Base-by-base conservation (phyloP, 2,329 filamentous ascomycete genomes). In the Penicillium sp. region DNA sequence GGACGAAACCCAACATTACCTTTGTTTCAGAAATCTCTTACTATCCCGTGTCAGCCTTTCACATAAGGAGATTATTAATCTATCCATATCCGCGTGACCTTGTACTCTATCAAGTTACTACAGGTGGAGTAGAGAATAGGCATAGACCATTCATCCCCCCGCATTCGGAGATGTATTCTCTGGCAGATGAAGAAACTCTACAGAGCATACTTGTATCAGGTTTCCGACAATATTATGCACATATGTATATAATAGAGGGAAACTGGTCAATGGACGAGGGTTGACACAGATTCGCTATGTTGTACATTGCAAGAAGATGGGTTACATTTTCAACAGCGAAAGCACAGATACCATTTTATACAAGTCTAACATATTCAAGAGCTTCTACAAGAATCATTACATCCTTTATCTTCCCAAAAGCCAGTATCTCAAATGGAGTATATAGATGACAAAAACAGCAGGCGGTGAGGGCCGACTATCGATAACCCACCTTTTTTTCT, bases 401-500 rank as follows among this genome's bases (percentile, higher is more conserved):
- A n/a, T 5, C 8, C 13, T 22, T 31, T 15, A 31, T 21, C 26
- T 7, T 32, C 13, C n/a, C 19, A 31, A n/a, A 21, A 21, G 2
- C 12, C 8, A 12, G 29, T 2, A 45, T 26, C 21, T 34, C 15
- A 13, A 13, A 26, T 19, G 3, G 24, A 33, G 39, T 17, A 12
- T 24, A 45, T 45, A 28, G 24, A 35, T 45, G 21, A 12, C 51
- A 8, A n/a, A 56, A 52, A 13, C 0, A 40, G 56, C n/a, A 59
- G 52, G 57, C 57, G 57, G 57, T 59, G 47, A 51, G 12, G 13
- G 0, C 26, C 26, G 17, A 26, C 46, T 49, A 61, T 61, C 58
- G 58, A 61, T 61, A 61, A 58, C 56, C 54, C 56, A 56, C 56
- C 37, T 58, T 61, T 59, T 59, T 59, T 60, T 60, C 55, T 57